phyloP scores from a whole-genome alignment of 352 stramenopile genomes.

The Phytophthora pluvialis region DNA sequence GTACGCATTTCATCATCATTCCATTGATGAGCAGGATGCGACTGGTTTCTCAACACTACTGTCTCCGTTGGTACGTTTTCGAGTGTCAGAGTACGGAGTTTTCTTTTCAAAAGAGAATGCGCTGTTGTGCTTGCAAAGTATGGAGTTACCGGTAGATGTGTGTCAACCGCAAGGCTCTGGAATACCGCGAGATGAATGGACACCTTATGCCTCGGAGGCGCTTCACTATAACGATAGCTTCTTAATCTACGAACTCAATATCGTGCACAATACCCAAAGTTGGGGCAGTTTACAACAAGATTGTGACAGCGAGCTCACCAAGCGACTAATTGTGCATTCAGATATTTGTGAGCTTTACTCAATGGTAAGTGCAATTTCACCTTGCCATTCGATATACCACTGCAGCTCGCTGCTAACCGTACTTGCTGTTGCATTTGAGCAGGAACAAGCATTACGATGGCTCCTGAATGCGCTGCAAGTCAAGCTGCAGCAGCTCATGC shows the following conservation, averaged over 20 bases:
- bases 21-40: constrained; percentile 16
- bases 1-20: constrained; percentile 47
- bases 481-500: neutral
- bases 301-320: constrained; percentile 7
- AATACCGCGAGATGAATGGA: constrained; percentile 31
- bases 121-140: constrained; percentile 14
- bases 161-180: neutral
- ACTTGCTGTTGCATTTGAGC: neutral
- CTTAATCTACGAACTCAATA: constrained; percentile 36
- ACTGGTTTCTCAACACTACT: neutral
- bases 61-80: constrained; percentile 27
- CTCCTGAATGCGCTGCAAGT: constrained; percentile 13
- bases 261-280: constrained; percentile 1
- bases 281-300: neutral
- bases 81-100: constrained; percentile 38
- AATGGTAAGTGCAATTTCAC: constrained; percentile 26
- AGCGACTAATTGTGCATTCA: constrained; percentile 21
- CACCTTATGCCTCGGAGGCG: constrained; percentile 32
- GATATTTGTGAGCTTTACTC: constrained; percentile 35
- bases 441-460: constrained; percentile 29
- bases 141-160: neutral
- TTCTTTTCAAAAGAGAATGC: constrained; percentile 43
- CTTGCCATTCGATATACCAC: constrained; percentile 2
- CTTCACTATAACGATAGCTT: constrained; percentile 24
- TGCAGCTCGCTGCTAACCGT: neutral